A percentile compares a stretch with the other conserved stretches of the same genome.
These are phyloP conservation scores for Centella asiatica DNA, from an alignment of 129 eudicot genomes.

Conservation along the genomic window DNA sequence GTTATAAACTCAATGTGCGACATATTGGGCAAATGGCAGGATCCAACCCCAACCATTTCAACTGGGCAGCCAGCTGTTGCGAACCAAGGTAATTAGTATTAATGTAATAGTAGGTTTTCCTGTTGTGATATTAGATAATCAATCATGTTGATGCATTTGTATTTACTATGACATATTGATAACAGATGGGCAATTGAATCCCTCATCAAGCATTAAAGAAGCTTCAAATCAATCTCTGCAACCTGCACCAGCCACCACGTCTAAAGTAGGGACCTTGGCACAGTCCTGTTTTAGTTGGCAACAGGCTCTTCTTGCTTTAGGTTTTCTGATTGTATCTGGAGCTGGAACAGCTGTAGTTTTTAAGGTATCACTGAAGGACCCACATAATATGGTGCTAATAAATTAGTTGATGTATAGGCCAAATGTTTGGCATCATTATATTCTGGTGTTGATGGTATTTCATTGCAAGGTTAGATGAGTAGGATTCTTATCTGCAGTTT, in stretches of 20 bases:
- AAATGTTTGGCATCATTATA: background rate
- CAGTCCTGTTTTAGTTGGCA: constrained; percentile 64
- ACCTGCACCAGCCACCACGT: constrained; percentile 33
- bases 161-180: constrained; percentile 8
- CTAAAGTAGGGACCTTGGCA: constrained; percentile 42
- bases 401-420: background rate
- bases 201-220: constrained; percentile 39
- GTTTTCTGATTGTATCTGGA: constrained; percentile 76
- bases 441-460: too few relatives aligned
- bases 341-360: constrained; percentile 87
- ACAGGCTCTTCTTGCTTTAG: constrained; percentile 72
- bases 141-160: background rate
- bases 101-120: background rate
- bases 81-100: constrained; percentile 44
- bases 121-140: constrained; percentile 8
- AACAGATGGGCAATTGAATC: constrained; percentile 53
- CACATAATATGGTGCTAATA: too few relatives aligned
- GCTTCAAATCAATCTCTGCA: constrained; percentile 50
- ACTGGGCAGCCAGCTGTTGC: constrained; percentile 49
- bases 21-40: constrained; percentile 39
- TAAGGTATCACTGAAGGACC: constrained; percentile 38
- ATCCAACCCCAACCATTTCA: constrained; percentile 54
- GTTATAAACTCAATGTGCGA: too few relatives aligned
- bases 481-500: too few relatives aligned
- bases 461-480: too few relatives aligned